Conservation (phyloP, 169 alveolate species). For the Cryptosporidium baileyi region DNA sequence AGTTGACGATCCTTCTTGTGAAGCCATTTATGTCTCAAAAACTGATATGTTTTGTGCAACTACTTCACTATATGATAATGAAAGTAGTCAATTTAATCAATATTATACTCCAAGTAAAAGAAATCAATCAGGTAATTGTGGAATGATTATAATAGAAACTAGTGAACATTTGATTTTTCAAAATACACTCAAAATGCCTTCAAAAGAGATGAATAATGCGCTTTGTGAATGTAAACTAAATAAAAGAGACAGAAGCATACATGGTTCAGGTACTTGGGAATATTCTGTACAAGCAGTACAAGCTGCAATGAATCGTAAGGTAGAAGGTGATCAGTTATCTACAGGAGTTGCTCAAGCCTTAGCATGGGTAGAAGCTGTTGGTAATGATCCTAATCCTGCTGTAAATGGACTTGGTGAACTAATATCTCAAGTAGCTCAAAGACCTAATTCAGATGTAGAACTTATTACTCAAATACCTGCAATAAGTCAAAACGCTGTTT, state of each 20-base stretch:
- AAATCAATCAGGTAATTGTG: constrained; percentile 65
- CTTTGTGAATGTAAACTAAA: constrained; percentile 72
- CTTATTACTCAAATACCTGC: constrained; percentile 67
- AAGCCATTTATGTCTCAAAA: constrained; percentile 60
- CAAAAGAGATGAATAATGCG: constrained; percentile 73
- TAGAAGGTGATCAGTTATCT: constrained; percentile 65
- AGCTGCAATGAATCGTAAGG: constrained; percentile 57
- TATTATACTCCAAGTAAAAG: neutral
- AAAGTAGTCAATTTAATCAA: neutral
- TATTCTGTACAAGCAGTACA: constrained; percentile 70
- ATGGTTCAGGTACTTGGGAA: constrained; percentile 70
- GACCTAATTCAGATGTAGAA: constrained; percentile 64
- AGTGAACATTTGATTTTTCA: constrained; percentile 71
- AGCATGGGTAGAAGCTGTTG: constrained; percentile 70
- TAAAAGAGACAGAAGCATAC: constrained; percentile 59
- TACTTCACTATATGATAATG: constrained; percentile 49
- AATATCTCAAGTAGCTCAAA: constrained; percentile 67
- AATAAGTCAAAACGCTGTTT: constrained; percentile 62
- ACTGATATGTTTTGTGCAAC: constrained; percentile 70
- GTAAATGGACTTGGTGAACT: constrained; percentile 67
- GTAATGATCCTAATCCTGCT: constrained; percentile 69
- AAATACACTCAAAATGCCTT: constrained; percentile 71
- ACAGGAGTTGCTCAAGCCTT: constrained; percentile 69
- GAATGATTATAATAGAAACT: constrained; percentile 73
- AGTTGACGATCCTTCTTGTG: constrained; percentile 63